Evolutionary conservation across 352 stramenopile species (phyloP).

Genomic region (Pythium brassicae): DNA sequence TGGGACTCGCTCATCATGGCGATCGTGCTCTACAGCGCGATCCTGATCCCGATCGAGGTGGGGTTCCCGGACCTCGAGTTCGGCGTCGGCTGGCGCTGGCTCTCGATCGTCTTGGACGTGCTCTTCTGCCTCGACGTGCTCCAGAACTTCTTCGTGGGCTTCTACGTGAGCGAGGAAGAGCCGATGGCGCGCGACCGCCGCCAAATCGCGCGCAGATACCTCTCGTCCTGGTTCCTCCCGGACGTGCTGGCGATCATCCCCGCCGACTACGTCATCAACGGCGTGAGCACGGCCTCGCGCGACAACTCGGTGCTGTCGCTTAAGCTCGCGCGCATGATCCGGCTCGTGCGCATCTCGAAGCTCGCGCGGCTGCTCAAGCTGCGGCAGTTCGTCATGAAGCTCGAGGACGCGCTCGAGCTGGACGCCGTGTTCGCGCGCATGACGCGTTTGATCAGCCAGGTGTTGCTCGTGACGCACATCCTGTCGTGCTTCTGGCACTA

Average conservation of each 20-base stretch:
- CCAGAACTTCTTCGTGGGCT: conserved; percentile 72
- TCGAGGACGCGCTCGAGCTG: conserved; percentile 63
- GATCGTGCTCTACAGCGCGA: conserved; percentile 67
- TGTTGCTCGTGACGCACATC: conserved; percentile 68
- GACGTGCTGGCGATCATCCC: conserved; percentile 49
- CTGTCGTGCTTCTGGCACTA: conserved; percentile 80
- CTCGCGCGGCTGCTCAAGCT: conserved; percentile 68
- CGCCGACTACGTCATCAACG: conserved; percentile 42
- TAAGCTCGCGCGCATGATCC: conserved; percentile 55
- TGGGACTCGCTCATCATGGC: conserved; percentile 74
- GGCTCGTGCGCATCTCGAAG: conserved; percentile 68
- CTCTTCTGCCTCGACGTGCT: conserved; percentile 65
- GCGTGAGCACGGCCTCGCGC: conserved; percentile 4
- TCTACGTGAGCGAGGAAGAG: conserved; percentile 60
- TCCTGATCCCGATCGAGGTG: conserved; percentile 68
- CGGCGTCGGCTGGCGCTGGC: conserved; percentile 12
- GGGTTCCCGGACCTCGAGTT: conserved; percentile 62
- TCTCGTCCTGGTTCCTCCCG: conserved; percentile 55
- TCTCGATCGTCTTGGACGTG: conserved; percentile 35
- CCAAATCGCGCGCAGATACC: conserved; percentile 45
- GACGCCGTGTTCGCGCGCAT: conserved; percentile 63
- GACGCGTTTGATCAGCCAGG: conserved; percentile 55
- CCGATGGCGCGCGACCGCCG: conserved; percentile 39
- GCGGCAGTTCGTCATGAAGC: conserved; percentile 61
- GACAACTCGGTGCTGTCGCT: conserved; percentile 55